phyloP scores from a whole-genome alignment of 495 filamentous ascomycete species.

The Lasiosphaeriaceae sp. region DNA sequence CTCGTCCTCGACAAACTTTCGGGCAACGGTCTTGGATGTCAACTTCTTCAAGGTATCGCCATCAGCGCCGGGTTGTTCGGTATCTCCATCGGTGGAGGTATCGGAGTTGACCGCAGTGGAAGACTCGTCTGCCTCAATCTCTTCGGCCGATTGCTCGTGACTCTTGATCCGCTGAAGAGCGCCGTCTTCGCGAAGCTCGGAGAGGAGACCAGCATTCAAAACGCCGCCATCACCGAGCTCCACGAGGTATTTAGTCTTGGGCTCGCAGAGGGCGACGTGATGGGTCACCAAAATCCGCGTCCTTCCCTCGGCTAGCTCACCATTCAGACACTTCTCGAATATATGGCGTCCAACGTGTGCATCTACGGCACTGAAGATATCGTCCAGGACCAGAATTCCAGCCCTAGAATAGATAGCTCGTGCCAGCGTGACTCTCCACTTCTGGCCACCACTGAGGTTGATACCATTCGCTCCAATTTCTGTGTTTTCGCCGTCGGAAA shows the following conservation, averaged over 20 bases:
- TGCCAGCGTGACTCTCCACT: conserved; percentile 77
- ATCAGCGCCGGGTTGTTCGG: conserved; percentile 22
- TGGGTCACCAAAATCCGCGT: conserved; percentile 82
- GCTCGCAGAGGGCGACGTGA: conserved; percentile 67
- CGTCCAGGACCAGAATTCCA: conserved; percentile 74
- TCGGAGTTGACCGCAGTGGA: conserved; percentile 46
- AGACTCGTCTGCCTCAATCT: conserved; percentile 42
- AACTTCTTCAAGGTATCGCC: conserved; percentile 41
- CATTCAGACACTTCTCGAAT: conserved; percentile 69
- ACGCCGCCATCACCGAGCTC: conserved; percentile 64
- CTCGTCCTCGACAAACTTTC: conserved; percentile 75
- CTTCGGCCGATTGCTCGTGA: conserved; percentile 45
- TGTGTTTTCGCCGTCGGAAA: conserved; percentile 69
- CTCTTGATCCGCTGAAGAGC: conserved; percentile 56
- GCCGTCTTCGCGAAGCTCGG: conserved; percentile 54
- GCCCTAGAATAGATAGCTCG: conserved; percentile 77
- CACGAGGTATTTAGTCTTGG: conserved; percentile 66
- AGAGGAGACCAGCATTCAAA: conserved; percentile 55
- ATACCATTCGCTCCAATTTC: conserved; percentile 81
- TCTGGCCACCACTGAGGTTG: conserved; percentile 79
- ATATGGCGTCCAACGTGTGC: conserved; percentile 76
- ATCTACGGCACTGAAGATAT: conserved; percentile 75
- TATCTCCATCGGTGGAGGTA: conserved; percentile 23
- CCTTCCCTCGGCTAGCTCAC: conserved; percentile 61
- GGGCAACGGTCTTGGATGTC: conserved; percentile 35